Evolutionary conservation across 495 filamentous ascomycete species (phyloP), one percentile per base, ranked within the genome.

Genomic region (Penicillium cataractarum): DNA sequence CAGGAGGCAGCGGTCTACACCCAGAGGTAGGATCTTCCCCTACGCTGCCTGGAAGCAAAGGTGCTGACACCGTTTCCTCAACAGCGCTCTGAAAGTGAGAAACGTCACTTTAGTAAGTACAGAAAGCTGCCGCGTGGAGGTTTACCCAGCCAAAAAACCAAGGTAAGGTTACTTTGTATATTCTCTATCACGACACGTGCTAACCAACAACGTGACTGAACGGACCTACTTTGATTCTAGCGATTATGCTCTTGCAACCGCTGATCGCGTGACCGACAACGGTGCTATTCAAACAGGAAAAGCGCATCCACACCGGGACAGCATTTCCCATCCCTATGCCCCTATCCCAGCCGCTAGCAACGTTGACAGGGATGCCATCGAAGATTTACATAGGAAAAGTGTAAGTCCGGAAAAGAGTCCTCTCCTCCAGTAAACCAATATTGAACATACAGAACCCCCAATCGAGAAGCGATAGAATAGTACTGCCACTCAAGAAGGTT

Each of bases 211-310:
- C 12, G 22, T 4, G 17, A 54, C 74, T 71, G 53, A 72, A 61
- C 69, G 73, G 37, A 68, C 33, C 0, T 76, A 74, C 57, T 74
- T 76, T 58, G 73, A 76, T 67, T 76, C 71, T 8, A 71, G 73
- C 40, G 71, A 76, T 53, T 70, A 68, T 12, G 73, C 73, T 58
- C 62, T 74, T 66, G 74, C 67, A n/a, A 57, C 71, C 12, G 62
- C 69, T 54, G 10, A 71, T 37, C 42, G 51, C 8, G 64, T 58
- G 31, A 74, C 67, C 29, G 66, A 76, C 46, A 56, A 64, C 35
- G 71, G 67, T 29, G 56, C 61, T 48, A 61, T 74, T 37, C 55
- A 72, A 48, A 68, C 71, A 6, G 73, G 73, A 48, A 67, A 19
- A 61, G 49, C 58, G 4, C 71, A 72, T 67, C 73, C 73, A 6